phyloP scores from a whole-genome alignment of 2,329 filamentous ascomycete genomes.

The Trichocomaceae sp. region DNA sequence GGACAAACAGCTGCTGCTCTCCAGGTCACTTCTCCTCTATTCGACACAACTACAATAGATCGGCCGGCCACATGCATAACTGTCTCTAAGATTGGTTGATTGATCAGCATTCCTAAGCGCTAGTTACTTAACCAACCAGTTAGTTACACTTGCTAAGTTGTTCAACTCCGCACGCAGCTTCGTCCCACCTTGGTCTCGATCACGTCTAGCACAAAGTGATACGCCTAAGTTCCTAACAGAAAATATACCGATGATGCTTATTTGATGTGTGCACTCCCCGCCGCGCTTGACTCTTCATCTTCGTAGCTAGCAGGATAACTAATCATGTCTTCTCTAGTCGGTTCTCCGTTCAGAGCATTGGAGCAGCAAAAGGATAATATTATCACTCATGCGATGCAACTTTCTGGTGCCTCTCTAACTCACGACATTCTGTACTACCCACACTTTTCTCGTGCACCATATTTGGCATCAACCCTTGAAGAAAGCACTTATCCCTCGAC shows the following conservation, averaged over 20 bases:
- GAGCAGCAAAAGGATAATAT: slow-evolving; percentile 4
- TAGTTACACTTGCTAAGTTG: background rate
- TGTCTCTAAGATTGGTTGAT: slow-evolving; percentile 1
- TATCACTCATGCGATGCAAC: slow-evolving; percentile 29
- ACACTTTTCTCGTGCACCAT: slow-evolving; percentile 20
- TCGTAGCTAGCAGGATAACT: background rate
- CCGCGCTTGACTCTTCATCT: background rate
- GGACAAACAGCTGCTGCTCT: background rate
- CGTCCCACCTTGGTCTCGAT: background rate
- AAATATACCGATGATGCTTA: slow-evolving; percentile 6
- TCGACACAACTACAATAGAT: slow-evolving; percentile 1
- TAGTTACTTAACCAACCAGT: background rate
- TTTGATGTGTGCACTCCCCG: slow-evolving; percentile 8
- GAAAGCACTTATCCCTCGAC: slow-evolving; percentile 18
- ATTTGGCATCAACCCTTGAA: slow-evolving; percentile 20
- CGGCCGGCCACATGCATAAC: slow-evolving; percentile 7
- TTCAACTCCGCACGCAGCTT: background rate
- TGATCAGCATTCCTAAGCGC: slow-evolving; percentile 3
- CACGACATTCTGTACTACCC: slow-evolving; percentile 23
- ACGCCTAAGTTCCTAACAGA: background rate
- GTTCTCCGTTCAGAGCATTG: slow-evolving; percentile 6
- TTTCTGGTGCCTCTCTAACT: slow-evolving; percentile 29
- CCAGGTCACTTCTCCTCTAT: background rate
- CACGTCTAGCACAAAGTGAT: background rate
- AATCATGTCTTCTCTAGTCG: slow-evolving; percentile 11